Evolutionary conservation across 345 rosid genomes (phyloP).

Genomic region (Psidium friedrichsthalianum): DNA sequence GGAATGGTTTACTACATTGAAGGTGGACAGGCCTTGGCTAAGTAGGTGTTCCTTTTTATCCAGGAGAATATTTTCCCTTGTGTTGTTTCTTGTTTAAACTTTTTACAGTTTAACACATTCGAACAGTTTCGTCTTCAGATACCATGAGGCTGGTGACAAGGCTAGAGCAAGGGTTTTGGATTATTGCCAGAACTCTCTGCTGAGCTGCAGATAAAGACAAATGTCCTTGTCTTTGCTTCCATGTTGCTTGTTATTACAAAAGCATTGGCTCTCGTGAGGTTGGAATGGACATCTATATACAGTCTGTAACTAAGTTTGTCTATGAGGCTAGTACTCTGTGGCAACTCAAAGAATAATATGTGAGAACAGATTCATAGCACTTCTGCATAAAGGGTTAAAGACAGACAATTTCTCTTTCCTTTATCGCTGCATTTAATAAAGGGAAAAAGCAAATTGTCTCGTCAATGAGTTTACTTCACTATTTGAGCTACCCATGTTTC

Average conservation of each 20-base stretch:
- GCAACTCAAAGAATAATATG: no score
- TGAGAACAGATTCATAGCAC: no score
- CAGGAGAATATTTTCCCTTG: neutral
- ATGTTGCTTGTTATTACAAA: slow-evolving; percentile 88
- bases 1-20: slow-evolving; percentile 86
- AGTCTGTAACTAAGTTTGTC: no score
- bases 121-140: slow-evolving; percentile 29
- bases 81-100: neutral
- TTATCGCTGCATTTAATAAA: no score
- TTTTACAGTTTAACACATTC: neutral
- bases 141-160: slow-evolving; percentile 72
- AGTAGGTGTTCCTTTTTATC: slow-evolving; percentile 22
- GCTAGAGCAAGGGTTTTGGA: slow-evolving; percentile 66
- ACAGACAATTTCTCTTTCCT: no score
- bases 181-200: slow-evolving; percentile 74
- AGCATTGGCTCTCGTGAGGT: slow-evolving; percentile 13
- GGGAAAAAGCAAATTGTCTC: no score
- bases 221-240: slow-evolving; percentile 78
- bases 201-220: slow-evolving; percentile 71
- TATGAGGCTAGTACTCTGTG: no score
- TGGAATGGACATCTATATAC: no score
- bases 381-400: no score
- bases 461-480: no score
- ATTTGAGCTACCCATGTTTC: no score
- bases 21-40: slow-evolving; percentile 76